These are phyloP conservation scores for Paramecium biaurelia DNA, from an alignment of 73 alveolate species.

Conservation along the genomic window DNA sequence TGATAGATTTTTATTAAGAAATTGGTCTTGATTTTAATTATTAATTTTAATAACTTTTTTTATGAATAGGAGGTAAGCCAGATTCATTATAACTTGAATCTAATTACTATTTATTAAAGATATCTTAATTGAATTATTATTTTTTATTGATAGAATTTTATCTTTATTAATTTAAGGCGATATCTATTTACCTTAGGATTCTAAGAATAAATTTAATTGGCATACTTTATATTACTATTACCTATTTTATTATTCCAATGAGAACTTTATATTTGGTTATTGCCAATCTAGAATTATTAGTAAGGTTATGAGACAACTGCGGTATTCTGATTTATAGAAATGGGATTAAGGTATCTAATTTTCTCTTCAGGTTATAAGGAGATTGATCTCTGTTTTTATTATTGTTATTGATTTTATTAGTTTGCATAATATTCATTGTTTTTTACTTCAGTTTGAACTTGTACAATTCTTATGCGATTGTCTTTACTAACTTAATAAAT, in stretches of 20 bases:
- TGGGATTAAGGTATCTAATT: background rate
- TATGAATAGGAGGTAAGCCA: no score
- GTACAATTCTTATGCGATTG: background rate
- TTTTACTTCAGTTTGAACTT: no score
- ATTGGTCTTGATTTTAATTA: background rate
- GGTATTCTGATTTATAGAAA: background rate
- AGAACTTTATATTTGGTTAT: background rate
- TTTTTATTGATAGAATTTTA: background rate
- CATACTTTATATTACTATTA: no score
- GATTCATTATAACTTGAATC: no score
- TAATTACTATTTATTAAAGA: background rate
- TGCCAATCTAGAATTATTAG: background rate
- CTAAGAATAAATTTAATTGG: background rate
- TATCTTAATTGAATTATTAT: no score
- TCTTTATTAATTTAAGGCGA: background rate
- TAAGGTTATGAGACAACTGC: background rate
- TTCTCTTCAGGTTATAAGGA: background rate
- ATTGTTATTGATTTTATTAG: no score
- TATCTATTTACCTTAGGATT: background rate
- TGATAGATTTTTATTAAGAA: background rate
- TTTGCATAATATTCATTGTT: background rate
- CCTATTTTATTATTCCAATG: background rate
- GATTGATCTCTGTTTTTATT: background rate
- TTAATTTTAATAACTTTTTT: no score
- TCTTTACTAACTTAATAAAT: background rate